Evolutionary conservation across 768 basidiomycete species (phyloP), one percentile per base, ranked within the genome.

Genomic region (Tricholoma matsutake): DNA sequence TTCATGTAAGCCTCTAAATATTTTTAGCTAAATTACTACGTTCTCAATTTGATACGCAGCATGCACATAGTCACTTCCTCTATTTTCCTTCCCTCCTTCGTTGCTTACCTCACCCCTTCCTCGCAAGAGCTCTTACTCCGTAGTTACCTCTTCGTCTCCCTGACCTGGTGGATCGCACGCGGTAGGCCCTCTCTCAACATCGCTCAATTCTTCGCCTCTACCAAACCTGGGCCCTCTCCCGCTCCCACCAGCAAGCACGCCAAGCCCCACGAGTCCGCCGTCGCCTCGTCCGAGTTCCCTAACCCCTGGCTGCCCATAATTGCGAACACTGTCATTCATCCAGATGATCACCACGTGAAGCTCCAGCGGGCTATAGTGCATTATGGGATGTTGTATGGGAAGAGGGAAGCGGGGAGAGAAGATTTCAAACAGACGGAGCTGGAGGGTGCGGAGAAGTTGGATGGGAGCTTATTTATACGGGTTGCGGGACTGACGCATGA

Each of bases 221-320:
- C 75, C 80, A 89, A 49, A 91, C 88, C 0, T 1, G 65, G 70
- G 62, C 51, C 62, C 43, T 34, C 64, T 10, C 64, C 67, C 6
- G 52, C 65, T 10, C 65, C 68, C 3, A 47, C 65, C 11, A 58
- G 68, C 6, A 47, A 63, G 14, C 11, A 11, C 11, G 67, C 28
- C 28, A 64, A 45, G 41, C 79, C 67, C 13, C 60, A 58, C 61
- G 70, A 62, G 49, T 59, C n/a, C 43, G 68, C 67, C 10, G 60
- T 67, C 55, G 73, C 61, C 45, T 64, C 64, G 31, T 35, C 68
- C 34, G 70, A 73, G 18, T 72, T 79, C n/a, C 69, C 68, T 5
- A 86, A 88, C 62, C 74, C 83, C 1, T 90, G 87, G 89, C 75
- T 83, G 6, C 73, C 83, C 20, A 71, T 90, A 63, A 70, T 88